phyloP scores from a whole-genome alignment of 345 rosid species.

The Citrus mangshanensis region DNA sequence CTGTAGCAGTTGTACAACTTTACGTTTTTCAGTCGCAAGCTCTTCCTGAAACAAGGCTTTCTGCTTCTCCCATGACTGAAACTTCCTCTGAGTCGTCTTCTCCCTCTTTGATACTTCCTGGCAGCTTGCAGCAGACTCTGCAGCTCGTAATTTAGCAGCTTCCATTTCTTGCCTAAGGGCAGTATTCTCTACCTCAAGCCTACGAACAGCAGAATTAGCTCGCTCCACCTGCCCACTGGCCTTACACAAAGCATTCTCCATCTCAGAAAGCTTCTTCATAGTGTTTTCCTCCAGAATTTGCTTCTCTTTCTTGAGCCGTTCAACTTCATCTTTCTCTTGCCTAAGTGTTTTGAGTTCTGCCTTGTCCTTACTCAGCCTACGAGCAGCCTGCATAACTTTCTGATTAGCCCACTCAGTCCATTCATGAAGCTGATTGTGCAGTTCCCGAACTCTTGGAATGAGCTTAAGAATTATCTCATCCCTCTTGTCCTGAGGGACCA shows the following conservation, averaged over 20 bases:
- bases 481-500: slow-evolving; percentile 50
- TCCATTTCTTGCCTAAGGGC: slow-evolving; percentile 69
- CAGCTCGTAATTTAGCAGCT: slow-evolving; percentile 61
- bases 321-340: slow-evolving; percentile 89
- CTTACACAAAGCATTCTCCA: slow-evolving; percentile 76
- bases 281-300: slow-evolving; percentile 69
- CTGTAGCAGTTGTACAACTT: slow-evolving; percentile 42
- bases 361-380: slow-evolving; percentile 77
- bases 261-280: slow-evolving; percentile 80
- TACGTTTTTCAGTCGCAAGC: slow-evolving; percentile 54
- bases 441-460: slow-evolving; percentile 43
- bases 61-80: slow-evolving; percentile 83
- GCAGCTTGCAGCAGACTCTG: slow-evolving; percentile 68
- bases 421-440: slow-evolving; percentile 72
- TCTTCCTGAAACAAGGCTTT: slow-evolving; percentile 69
- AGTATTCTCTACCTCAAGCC: slow-evolving; percentile 78
- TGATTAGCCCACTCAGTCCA: slow-evolving; percentile 98
- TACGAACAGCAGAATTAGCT: slow-evolving; percentile 64
- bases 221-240: slow-evolving; percentile 78
- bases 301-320: slow-evolving; percentile 80
- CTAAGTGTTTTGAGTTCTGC: slow-evolving; percentile 77
- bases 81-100: slow-evolving; percentile 55
- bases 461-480: slow-evolving; percentile 58
- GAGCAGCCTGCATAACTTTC: slow-evolving; percentile 96
- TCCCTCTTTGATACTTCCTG: slow-evolving; percentile 75